A percentile compares a stretch with the other conserved stretches of the same genome.
Conservation (phyloP, 371 early-diverging fungal species). For the Cladochytrium tenue region DNA sequence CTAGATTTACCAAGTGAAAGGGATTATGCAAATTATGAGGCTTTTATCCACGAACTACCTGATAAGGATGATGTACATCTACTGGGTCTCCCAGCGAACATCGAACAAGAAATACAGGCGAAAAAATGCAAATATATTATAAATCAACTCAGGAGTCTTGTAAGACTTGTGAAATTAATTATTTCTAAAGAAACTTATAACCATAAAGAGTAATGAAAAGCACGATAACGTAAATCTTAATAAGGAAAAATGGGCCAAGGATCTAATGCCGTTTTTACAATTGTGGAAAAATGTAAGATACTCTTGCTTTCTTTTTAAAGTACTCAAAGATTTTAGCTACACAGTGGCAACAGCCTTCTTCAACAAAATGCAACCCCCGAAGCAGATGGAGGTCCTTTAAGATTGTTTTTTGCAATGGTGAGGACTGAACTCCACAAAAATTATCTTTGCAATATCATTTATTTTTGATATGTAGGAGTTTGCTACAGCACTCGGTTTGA, state of each 20-base stretch:
- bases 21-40: constrained; percentile 34
- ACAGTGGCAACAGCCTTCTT: constrained; percentile 33
- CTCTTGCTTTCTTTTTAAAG: background rate
- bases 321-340: background rate
- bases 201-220: constrained; percentile 5
- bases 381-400: constrained; percentile 35
- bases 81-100: constrained; percentile 49
- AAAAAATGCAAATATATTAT: constrained; percentile 34
- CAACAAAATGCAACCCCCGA: constrained; percentile 32
- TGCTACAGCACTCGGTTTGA: constrained; percentile 27
- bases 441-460: constrained; percentile 1
- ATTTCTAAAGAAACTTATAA: background rate
- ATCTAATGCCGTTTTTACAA: constrained; percentile 47
- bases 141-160: constrained; percentile 37
- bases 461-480: constrained; percentile 33
- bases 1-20: constrained; percentile 35
- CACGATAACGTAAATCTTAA: constrained; percentile 37
- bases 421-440: constrained; percentile 1
- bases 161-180: constrained; percentile 12
- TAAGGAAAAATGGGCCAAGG: constrained; percentile 44
- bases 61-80: constrained; percentile 41
- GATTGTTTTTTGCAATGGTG: constrained; percentile 38
- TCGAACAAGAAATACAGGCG: constrained; percentile 44
- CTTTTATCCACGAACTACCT: constrained; percentile 41
- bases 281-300: constrained; percentile 50